Percentiles rank a stretch among this genome's conserved stretches.
Conservation (phyloP, 352 stramenopile genomes). For the Phytophthora ohioensis region DNA sequence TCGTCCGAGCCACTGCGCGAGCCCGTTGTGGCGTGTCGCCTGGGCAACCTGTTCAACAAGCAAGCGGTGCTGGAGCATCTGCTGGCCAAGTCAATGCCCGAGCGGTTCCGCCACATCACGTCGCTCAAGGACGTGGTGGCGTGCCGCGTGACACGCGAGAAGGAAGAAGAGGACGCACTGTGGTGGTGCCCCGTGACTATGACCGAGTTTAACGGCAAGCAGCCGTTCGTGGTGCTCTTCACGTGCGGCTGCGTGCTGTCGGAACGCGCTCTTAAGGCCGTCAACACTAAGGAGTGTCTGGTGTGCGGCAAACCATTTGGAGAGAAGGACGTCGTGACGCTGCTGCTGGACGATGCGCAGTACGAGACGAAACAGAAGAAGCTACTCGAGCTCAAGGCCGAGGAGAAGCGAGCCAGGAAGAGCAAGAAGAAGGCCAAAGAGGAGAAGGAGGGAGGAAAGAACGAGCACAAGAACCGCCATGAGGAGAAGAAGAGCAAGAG, state of each 20-base stretch:
- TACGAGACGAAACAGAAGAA: constrained; percentile 57
- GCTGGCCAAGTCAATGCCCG: constrained; percentile 80
- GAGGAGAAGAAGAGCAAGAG: constrained; percentile 49
- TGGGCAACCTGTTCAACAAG: constrained; percentile 95
- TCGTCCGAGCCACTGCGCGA: constrained; percentile 82
- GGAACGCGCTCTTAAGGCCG: constrained; percentile 88
- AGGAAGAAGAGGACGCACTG: constrained; percentile 16
- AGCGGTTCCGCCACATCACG: constrained; percentile 80
- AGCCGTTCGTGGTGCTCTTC: constrained; percentile 86
- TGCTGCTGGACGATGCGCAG: constrained; percentile 69
- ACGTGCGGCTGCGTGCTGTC: constrained; percentile 90
- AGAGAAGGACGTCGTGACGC: constrained; percentile 62
- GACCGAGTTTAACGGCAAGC: constrained; percentile 88
- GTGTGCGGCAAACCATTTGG: constrained; percentile 67
- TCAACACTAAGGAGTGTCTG: constrained; percentile 76
- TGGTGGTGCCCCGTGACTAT: constrained; percentile 87
- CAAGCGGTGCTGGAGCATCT: constrained; percentile 86
- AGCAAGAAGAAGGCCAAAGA: constrained; percentile 60
- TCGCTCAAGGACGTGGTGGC: constrained; percentile 90
- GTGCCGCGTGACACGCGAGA: constrained; percentile 58
- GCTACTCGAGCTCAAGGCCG: constrained; percentile 57
- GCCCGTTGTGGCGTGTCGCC: constrained; percentile 88
- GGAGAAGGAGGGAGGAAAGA: constrained; percentile 44
- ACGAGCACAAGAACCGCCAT: constrained; percentile 38
- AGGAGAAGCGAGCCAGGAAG: constrained; percentile 59